Percentiles rank a stretch among this genome's conserved stretches.
Conservation (phyloP, 345 rosid species). For the Brassica nigra region DNA sequence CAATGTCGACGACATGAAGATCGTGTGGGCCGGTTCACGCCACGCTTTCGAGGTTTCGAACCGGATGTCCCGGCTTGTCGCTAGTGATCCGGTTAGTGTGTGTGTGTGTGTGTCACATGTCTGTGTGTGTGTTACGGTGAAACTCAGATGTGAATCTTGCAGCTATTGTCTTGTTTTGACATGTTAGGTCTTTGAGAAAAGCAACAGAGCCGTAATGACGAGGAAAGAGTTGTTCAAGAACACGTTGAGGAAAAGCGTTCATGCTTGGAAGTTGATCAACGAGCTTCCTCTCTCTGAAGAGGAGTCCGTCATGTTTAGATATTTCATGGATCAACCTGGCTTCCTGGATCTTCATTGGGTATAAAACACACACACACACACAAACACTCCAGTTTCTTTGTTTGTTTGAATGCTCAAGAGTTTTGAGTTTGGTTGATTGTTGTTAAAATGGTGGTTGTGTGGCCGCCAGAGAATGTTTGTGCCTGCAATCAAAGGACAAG, state of each 20-base stretch:
- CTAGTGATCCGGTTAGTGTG: slow-evolving; percentile 72
- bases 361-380: slow-evolving; percentile 21
- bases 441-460: slow-evolving; percentile 20
- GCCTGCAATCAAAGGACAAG: slow-evolving; percentile 93
- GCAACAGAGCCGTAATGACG: slow-evolving; percentile 56
- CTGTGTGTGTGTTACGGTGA: background rate
- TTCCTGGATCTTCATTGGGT: slow-evolving; percentile 93
- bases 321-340: slow-evolving; percentile 77
- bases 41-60: slow-evolving; percentile 64
- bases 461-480: slow-evolving; percentile 77
- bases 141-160: background rate
- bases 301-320: slow-evolving; percentile 56
- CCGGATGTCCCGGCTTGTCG: slow-evolving; percentile 79
- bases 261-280: slow-evolving; percentile 74
- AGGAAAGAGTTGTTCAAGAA: slow-evolving; percentile 87
- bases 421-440: slow-evolving; percentile 21
- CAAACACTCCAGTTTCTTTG: slow-evolving; percentile 1
- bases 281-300: slow-evolving; percentile 85
- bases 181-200: slow-evolving; percentile 69
- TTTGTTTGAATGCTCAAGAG: slow-evolving; percentile 44
- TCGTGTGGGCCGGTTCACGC: slow-evolving; percentile 89
- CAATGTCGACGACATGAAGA: slow-evolving; percentile 77
- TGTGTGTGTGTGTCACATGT: background rate
- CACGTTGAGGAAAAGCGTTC: slow-evolving; percentile 64
- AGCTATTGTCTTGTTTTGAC: background rate